Base-by-base conservation (phyloP, 371 early-diverging fungal genomes). In the Apophysomyces variabilis region DNA sequence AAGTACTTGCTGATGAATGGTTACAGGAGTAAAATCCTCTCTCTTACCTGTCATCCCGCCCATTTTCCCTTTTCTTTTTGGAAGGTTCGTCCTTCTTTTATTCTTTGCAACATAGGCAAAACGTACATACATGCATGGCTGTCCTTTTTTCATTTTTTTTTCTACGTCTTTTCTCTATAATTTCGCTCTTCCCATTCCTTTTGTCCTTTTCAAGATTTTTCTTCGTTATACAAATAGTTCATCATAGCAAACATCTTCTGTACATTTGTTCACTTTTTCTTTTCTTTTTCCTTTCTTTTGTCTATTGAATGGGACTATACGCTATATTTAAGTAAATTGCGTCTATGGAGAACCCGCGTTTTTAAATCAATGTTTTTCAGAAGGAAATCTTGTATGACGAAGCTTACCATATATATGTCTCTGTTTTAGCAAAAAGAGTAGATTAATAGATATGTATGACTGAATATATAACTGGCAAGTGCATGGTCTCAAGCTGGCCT, bases 1-100 rank as follows among this genome's bases (percentile, higher is more conserved):
- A 78, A 59, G 87, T 88, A 59, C 68, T 86, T 62, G 74, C 67
- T 39, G 89, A 89, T 72, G 73, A 75, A 56, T 88, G 89, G 87
- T 70, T 88, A 62, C 54, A 50, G 11, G 9, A 50, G 21, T 21
- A 1, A 68, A 62, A 36, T 26, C 32, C 32, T 26, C 32, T 26
- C 32, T 26, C 66, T 38, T n/a, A 60, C 38, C 38, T 36, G 58
- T 46, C 38, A 58, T 47, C 41, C 32, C 32, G 32, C 32, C 32
- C 32, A 26, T 26, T 26, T 26, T 26, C 32, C 32, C 3, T 26
- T 26, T 26, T 3, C 32, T 26, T 26, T 26, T 26, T 26, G 32
- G 32, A 26, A 26, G 3, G 32, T 3, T 26, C 32, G 32, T 26
- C 32, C 32, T 50, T 37, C 32, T 61, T 37, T 41, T 41, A 8